Percentiles rank a stretch among this genome's conserved stretches.
These are phyloP conservation scores for Yamadazyma trypodendri DNA, from an alignment of 1,139 yeast species.

Conservation along the genomic window DNA sequence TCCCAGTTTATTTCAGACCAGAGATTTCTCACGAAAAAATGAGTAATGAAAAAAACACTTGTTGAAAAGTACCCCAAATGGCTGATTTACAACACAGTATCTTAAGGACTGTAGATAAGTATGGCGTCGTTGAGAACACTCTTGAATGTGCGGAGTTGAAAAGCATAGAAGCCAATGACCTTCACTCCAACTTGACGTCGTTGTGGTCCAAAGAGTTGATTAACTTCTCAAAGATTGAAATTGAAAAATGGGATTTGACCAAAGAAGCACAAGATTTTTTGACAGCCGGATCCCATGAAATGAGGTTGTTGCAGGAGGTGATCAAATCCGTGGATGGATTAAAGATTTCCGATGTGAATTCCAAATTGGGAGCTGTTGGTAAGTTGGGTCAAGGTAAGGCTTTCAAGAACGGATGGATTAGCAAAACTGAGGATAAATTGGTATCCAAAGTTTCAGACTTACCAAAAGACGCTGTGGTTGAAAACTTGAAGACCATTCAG, in stretches of 20 bases:
- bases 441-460: slow-evolving; percentile 52
- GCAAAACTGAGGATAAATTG: slow-evolving; percentile 80
- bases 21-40: not conserved
- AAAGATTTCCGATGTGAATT: slow-evolving; percentile 76
- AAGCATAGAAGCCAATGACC: slow-evolving; percentile 35
- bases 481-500: slow-evolving; percentile 59
- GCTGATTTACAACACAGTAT: slow-evolving; percentile 58
- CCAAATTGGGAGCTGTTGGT: slow-evolving; percentile 78
- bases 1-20: slow-evolving; percentile 3
- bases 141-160: slow-evolving; percentile 51
- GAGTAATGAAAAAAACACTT: slow-evolving; percentile 1
- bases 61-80: slow-evolving; percentile 29
- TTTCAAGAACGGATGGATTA: slow-evolving; percentile 97
- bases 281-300: slow-evolving; percentile 84
- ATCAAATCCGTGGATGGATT: slow-evolving; percentile 73
- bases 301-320: slow-evolving; percentile 74
- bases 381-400: slow-evolving; percentile 96
- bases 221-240: slow-evolving; percentile 68
- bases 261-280: slow-evolving; percentile 82
- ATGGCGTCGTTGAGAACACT: slow-evolving; percentile 59
- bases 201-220: slow-evolving; percentile 84
- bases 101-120: slow-evolving; percentile 59
- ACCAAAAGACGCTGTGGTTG: slow-evolving; percentile 69
- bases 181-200: slow-evolving; percentile 78
- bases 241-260: slow-evolving; percentile 74